Percentiles rank a stretch among this genome's conserved stretches.
Evolutionary conservation across 371 early-diverging fungal genomes (phyloP).

Genomic region (Syncephalastrum racemosum): DNA sequence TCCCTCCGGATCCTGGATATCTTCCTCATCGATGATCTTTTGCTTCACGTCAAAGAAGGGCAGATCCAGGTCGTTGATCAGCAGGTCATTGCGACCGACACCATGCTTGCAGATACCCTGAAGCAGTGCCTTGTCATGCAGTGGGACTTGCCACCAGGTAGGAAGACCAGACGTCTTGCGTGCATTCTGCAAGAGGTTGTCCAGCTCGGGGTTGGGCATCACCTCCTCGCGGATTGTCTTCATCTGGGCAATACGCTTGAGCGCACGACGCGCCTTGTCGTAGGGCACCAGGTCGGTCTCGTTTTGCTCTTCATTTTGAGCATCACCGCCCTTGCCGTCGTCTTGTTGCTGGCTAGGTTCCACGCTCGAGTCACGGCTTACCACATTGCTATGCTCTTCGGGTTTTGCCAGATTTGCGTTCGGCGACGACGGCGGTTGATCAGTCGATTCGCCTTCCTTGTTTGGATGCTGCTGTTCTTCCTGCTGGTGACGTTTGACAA

Average conservation of each 20-base stretch:
- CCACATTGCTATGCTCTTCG: neutral
- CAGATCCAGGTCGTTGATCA: constrained; percentile 65
- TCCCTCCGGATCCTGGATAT: constrained; percentile 22
- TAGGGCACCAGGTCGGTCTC: constrained; percentile 57
- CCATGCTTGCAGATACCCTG: constrained; percentile 75
- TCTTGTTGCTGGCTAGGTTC: constrained; percentile 21
- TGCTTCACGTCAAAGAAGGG: constrained; percentile 53
- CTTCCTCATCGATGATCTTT: constrained; percentile 22
- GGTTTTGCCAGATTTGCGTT: too few species aligned
- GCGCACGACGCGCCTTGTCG: constrained; percentile 70
- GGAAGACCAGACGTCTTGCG: constrained; percentile 52
- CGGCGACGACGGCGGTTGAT: neutral
- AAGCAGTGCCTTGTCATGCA: constrained; percentile 71
- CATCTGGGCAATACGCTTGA: constrained; percentile 77
- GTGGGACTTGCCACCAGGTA: constrained; percentile 68
- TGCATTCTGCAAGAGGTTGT: constrained; percentile 32
- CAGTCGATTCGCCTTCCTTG: constrained; percentile 6
- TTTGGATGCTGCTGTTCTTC: constrained; percentile 1
- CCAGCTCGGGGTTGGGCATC: constrained; percentile 55
- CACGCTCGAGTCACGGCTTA: constrained; percentile 51
- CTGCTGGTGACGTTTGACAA: constrained; percentile 46
- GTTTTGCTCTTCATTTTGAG: constrained; percentile 12
- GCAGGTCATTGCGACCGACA: constrained; percentile 64
- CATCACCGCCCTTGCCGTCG: neutral
- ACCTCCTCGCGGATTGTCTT: constrained; percentile 67